Percentiles rank a stretch among this genome's conserved stretches.
Conservation (phyloP, 306 rosid genomes). For the Albizia julibrissin region DNA sequence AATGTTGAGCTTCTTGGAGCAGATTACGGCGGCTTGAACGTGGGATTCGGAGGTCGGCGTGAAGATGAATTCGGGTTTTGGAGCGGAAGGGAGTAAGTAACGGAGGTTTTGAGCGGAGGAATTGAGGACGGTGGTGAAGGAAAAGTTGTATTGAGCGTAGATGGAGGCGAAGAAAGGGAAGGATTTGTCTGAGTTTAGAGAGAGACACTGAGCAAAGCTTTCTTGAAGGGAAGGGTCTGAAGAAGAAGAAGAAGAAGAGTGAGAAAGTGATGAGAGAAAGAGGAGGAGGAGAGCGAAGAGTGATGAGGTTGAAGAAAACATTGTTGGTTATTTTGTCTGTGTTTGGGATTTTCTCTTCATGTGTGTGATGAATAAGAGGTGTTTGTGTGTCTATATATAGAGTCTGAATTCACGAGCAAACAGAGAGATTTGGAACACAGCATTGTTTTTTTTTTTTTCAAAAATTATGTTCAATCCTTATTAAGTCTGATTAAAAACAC, state of each 20-base stretch:
- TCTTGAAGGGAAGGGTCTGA: conserved; percentile 40
- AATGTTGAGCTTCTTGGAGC: background rate
- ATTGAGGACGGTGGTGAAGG: conserved; percentile 43
- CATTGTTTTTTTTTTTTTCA: background rate
- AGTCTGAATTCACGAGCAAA: background rate
- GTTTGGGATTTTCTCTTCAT: background rate
- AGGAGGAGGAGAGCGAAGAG: conserved; percentile 30
- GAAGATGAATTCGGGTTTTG: conserved; percentile 70
- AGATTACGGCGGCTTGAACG: background rate
- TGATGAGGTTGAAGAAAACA: conserved; percentile 36
- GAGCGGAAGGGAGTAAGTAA: conserved; percentile 45
- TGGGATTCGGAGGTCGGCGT: background rate
- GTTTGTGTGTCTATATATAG: conserved; percentile 29
- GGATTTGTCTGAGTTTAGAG: conserved; percentile 29
- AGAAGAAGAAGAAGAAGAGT: conserved; percentile 24
- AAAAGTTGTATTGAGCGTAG: conserved; percentile 37
- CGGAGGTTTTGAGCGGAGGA: conserved; percentile 60
- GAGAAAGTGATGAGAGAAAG: conserved; percentile 36
- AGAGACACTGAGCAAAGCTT: conserved; percentile 47
- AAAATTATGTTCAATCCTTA: too few species aligned
- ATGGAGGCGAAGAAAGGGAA: conserved; percentile 39
- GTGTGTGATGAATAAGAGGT: conserved; percentile 13
- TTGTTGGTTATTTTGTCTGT: conserved; percentile 3
- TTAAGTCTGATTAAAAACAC: background rate
- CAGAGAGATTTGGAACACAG: background rate